Percentiles rank a stretch among this genome's conserved stretches.
These are phyloP conservation scores for Fusarium circinatum DNA, from an alignment of 2,329 filamentous ascomycete species.

Conservation along the genomic window DNA sequence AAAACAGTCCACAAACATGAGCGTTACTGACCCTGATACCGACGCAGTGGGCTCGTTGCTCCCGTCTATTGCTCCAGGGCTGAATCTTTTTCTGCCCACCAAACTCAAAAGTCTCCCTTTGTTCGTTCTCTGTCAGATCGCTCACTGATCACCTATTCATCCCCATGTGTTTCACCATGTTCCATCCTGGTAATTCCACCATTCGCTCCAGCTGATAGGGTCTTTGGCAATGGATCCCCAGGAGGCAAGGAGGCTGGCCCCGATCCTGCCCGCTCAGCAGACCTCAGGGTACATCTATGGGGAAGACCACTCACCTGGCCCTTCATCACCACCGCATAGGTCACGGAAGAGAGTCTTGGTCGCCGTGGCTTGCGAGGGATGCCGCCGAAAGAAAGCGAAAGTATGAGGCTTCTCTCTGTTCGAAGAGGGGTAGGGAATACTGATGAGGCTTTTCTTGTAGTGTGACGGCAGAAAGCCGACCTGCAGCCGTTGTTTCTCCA, in stretches of 20 bases:
- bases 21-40: neutral
- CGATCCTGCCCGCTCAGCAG: constrained; percentile 15
- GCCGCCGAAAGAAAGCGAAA: constrained; percentile 18
- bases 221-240: constrained; percentile 5
- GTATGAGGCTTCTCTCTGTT: neutral
- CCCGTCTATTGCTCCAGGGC: neutral
- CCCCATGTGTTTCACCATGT: neutral
- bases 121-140: neutral
- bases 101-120: neutral
- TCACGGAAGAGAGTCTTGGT: constrained; percentile 6
- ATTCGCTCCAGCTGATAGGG: neutral
- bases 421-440: neutral
- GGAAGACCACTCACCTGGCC: neutral
- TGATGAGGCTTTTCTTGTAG: neutral
- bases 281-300: neutral
- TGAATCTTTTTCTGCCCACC: neutral
- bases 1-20: neutral
- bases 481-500: constrained; percentile 14
- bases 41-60: neutral
- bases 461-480: constrained; percentile 14
- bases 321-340: neutral
- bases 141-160: neutral
- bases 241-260: constrained; percentile 7
- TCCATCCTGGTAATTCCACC: neutral
- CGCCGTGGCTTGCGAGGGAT: constrained; percentile 15